Base-by-base conservation (phyloP, 306 rosid genomes). In the Cucurbita ficifolia region DNA sequence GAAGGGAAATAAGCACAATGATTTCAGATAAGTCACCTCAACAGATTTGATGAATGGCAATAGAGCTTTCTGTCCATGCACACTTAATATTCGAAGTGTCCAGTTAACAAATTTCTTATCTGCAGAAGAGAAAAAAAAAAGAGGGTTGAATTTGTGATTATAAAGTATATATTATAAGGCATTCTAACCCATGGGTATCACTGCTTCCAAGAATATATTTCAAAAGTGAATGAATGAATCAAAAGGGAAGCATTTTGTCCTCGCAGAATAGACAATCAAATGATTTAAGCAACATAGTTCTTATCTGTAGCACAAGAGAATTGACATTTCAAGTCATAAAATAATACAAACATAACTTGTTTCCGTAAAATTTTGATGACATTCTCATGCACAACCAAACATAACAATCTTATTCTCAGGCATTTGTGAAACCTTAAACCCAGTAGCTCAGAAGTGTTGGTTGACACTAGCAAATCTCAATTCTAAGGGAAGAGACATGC, bases 31-130 rank as follows among this genome's bases (percentile, higher is more conserved):
- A 76, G 70, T 88, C 83, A 94, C 98, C 97, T 94, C 96, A 8
- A 94, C 88, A 77, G 91, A 94, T 82, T 85, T 78, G 65, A 94
- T 72, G 86, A 90, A 94, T 16, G 97, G 88, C 80, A 94, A 82
- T 64, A 88, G 78, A 70, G 99, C 96, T 84, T 87, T 91, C 63
- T 67, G 88, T 64, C 90, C 90, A 76, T 94, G 97, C 54, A 81
- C 82, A 76, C 99, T 90, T 58, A 86, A 87, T 45, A 94, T 70
- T 58, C 95, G 96, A 81, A 94, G 96, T 64, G 86, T 89, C 99
- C 97, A 94, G 84, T 89, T 91, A 79, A 91, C 95, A 81, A 82
- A 84, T 81, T 79, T 87, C 84, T 84, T 81, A 87, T 94, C 97
- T 94, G 95, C 54, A 76, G 78, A 68, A 49, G 53, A 29, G 0